A percentile compares a stretch with the other conserved stretches of the same genome.
These are phyloP conservation scores for Neophaeococcomyces aloes DNA, from an alignment of 2,329 filamentous ascomycete species.

Conservation along the genomic window DNA sequence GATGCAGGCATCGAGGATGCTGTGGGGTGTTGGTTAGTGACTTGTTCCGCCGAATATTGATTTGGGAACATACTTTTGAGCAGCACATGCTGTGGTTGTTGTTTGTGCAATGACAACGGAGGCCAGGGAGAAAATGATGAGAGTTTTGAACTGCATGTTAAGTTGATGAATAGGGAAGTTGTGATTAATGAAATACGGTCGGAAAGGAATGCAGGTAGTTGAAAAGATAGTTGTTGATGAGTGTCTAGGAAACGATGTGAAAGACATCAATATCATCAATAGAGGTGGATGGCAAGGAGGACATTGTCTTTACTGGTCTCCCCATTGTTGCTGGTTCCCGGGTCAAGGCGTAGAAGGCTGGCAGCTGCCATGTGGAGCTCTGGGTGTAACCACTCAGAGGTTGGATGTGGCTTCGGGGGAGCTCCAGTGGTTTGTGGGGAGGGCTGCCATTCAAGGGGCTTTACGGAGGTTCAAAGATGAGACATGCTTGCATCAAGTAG, in stretches of 20 bases:
- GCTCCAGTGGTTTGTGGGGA: no score
- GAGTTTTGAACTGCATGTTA: conserved; percentile 15
- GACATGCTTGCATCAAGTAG: background rate
- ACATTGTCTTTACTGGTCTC: no score
- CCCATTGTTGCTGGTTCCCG: no score
- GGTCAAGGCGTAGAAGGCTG: no score
- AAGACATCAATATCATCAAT: no score
- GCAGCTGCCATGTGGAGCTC: no score
- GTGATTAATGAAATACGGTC: background rate
- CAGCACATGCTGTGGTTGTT: conserved; percentile 18
- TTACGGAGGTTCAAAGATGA: background rate
- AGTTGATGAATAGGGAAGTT: conserved; percentile 1
- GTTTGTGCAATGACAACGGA: conserved; percentile 22
- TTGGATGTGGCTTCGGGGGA: no score
- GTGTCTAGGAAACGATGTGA: background rate
- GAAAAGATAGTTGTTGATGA: background rate
- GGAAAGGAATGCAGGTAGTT: no score
- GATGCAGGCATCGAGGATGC: conserved; percentile 44
- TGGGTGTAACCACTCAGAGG: no score
- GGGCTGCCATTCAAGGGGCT: background rate
- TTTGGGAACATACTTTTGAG: conserved; percentile 21
- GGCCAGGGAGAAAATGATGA: conserved; percentile 23
- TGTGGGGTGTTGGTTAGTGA: conserved; percentile 19
- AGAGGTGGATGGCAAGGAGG: no score
- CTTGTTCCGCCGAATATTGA: background rate